These are phyloP conservation scores for Xerocomellus chrysenteron DNA, from an alignment of 768 basidiomycete genomes.

Conservation along the genomic window DNA sequence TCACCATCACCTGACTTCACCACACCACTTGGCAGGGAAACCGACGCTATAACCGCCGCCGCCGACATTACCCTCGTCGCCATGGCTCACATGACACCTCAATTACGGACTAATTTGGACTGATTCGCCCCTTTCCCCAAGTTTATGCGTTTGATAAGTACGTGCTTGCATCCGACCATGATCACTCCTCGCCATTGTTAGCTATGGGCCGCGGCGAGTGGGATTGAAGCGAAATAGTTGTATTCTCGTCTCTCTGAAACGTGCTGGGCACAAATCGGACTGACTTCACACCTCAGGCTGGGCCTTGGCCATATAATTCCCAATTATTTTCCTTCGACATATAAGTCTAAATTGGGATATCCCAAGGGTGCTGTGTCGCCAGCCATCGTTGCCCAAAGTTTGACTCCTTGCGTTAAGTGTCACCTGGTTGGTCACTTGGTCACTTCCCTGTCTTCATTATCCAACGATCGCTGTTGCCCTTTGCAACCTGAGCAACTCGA, in stretches of 20 bases:
- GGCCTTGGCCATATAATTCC: not conserved
- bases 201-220: not conserved
- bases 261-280: not conserved
- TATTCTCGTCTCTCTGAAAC: not conserved
- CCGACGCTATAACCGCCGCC: not conserved
- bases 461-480: not conserved
- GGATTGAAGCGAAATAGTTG: not conserved
- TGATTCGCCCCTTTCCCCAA: constrained; percentile 12
- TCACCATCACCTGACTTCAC: constrained; percentile 10
- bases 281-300: not conserved
- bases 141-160: not conserved
- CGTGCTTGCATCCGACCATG: not conserved
- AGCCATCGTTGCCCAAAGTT: too few species aligned
- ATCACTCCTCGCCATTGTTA: not conserved
- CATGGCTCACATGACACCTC: not conserved
- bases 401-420: not conserved
- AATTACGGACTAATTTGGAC: not conserved
- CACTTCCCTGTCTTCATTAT: not conserved
- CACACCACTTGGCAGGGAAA: not conserved
- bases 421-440: too few species aligned
- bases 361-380: too few species aligned
- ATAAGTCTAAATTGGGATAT: constrained; percentile 6
- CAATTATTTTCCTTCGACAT: not conserved
- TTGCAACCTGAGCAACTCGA: constrained; percentile 2
- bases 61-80: not conserved